A percentile compares a stretch with the other conserved stretches of the same genome.
These are phyloP conservation scores for Cyclanthera cordifolia DNA, from an alignment of 306 rosid species.

Conservation along the genomic window DNA sequence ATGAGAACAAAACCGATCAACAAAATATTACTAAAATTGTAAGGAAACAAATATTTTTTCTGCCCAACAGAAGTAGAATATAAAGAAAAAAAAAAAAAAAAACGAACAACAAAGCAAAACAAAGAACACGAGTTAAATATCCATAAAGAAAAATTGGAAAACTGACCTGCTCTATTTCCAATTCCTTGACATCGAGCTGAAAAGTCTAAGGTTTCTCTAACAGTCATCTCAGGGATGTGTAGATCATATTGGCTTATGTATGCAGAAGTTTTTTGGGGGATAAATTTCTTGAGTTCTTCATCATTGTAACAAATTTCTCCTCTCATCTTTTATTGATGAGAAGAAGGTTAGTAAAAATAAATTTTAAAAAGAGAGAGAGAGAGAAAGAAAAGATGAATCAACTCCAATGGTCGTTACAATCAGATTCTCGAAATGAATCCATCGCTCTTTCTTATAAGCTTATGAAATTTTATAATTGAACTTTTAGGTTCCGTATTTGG, in stretches of 20 bases:
- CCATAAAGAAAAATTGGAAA: background rate
- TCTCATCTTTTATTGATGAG: slow-evolving; percentile 18
- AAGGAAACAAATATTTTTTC: no score
- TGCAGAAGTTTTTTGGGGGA: slow-evolving; percentile 61
- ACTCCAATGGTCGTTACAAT: no score
- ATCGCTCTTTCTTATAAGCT: no score
- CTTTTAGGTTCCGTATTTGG: no score
- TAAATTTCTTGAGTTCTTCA: slow-evolving; percentile 40
- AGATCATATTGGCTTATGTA: slow-evolving; percentile 60
- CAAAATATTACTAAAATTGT: background rate
- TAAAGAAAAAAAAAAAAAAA: no score
- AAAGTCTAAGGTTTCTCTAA: slow-evolving; percentile 65
- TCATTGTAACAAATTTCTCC: slow-evolving; percentile 58
- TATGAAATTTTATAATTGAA: no score
- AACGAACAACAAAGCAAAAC: no score
- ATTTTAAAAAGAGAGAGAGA: no score
- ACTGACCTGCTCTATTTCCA: slow-evolving; percentile 51
- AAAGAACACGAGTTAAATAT: no score
- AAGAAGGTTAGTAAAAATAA: background rate
- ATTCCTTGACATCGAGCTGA: slow-evolving; percentile 73
- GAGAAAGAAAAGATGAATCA: no score
- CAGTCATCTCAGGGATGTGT: slow-evolving; percentile 60
- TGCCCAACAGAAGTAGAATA: no score
- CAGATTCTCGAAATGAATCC: no score
- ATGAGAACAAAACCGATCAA: background rate